Percentiles rank a stretch among this genome's conserved stretches.
These are phyloP conservation scores for Meyerozyma elateridarum DNA, from an alignment of 1,139 yeast genomes.

Conservation along the genomic window DNA sequence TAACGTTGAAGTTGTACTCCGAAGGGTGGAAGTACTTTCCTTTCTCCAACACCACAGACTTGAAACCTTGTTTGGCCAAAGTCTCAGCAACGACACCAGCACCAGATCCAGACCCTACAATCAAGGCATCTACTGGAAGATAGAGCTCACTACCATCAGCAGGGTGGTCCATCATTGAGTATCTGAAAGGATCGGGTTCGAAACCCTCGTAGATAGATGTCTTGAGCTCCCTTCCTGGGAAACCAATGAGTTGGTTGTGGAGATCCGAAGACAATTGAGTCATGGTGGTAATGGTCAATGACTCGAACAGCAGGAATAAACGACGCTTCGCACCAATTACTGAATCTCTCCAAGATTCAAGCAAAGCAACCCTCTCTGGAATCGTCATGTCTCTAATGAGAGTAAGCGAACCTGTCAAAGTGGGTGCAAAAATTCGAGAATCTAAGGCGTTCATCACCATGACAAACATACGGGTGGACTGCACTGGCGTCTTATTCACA, in stretches of 20 bases:
- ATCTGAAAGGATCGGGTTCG: constrained; percentile 23
- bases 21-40: constrained; percentile 41
- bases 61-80: constrained; percentile 40
- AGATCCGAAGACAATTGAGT: constrained; percentile 26
- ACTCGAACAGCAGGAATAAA: constrained; percentile 23
- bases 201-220: constrained; percentile 26
- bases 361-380: constrained; percentile 24
- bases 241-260: constrained; percentile 32
- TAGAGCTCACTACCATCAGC: constrained; percentile 28
- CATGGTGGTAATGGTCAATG: constrained; percentile 23
- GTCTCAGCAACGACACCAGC: constrained; percentile 56
- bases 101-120: constrained; percentile 57
- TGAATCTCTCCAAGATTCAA: constrained; percentile 37
- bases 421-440: constrained; percentile 31
- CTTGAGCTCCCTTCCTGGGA: constrained; percentile 30
- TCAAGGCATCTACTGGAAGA: constrained; percentile 39
- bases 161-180: constrained; percentile 32
- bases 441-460: constrained; percentile 24
- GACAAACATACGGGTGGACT: constrained; percentile 20
- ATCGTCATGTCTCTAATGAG: constrained; percentile 34
- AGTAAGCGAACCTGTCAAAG: constrained; percentile 31
- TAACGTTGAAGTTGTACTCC: constrained; percentile 37
- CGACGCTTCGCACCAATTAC: constrained; percentile 26
- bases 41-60: constrained; percentile 49
- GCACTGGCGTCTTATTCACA: constrained; percentile 16